Evolutionary conservation across 805 yeast species (phyloP).

Genomic region (Tetrapisispora phaffii): DNA sequence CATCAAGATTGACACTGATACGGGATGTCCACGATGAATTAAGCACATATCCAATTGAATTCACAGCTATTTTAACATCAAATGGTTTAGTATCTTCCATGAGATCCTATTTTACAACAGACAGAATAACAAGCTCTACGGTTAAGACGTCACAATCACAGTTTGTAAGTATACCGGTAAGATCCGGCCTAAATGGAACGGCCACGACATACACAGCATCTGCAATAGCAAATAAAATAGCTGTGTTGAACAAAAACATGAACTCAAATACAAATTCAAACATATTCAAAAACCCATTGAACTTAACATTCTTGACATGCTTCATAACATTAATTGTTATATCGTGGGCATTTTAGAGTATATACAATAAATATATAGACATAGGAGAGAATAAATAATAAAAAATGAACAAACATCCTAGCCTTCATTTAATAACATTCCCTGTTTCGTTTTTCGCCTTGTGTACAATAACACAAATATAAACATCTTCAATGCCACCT

Average conservation of each 20-base stretch:
- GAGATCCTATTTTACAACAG: conserved; percentile 25
- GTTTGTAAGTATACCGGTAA: conserved; percentile 9
- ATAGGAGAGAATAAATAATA: no score
- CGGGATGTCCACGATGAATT: not conserved
- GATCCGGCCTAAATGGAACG: conserved; percentile 2
- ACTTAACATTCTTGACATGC: not conserved
- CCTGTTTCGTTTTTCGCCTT: no score
- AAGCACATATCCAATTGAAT: conserved; percentile 18
- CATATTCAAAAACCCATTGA: not conserved
- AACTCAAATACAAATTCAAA: not conserved
- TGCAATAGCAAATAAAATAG: not conserved
- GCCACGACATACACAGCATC: not conserved
- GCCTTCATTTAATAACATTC: no score
- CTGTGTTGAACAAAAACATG: not conserved
- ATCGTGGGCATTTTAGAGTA: not conserved
- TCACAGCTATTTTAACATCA: conserved; percentile 25
- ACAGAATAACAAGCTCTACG: conserved; percentile 10
- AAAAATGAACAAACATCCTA: no score
- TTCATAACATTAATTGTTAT: not conserved
- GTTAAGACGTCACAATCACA: conserved; percentile 6
- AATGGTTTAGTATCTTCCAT: conserved; percentile 26
- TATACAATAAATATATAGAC: not conserved
- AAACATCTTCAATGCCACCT: no score
- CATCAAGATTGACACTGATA: conserved; percentile 7
- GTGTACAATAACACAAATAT: no score